Evolutionary conservation across 2,329 filamentous ascomycete species (phyloP).

Genomic region (Rachicladosporium sp.): DNA sequence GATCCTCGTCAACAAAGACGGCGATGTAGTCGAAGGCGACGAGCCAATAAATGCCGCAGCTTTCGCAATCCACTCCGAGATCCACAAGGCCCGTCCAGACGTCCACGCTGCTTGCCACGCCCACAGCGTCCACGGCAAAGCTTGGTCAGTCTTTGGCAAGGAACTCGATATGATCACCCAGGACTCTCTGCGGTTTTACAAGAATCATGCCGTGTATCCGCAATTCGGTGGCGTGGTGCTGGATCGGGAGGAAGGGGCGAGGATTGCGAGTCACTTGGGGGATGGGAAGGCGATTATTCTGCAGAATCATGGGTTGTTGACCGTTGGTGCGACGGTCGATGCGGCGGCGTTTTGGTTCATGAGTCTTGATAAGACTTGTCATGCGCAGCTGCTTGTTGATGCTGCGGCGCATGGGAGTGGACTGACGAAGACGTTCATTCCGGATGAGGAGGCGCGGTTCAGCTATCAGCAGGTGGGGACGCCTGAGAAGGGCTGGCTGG

Average conservation of each 20-base stretch:
- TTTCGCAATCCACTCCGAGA: conserved; percentile 34
- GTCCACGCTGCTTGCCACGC: conserved; percentile 33
- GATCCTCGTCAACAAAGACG: conserved; percentile 32
- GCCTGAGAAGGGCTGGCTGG: conserved; percentile 40
- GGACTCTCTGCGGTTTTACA: conserved; percentile 32
- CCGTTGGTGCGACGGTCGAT: conserved; percentile 29
- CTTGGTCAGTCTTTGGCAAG: conserved; percentile 34
- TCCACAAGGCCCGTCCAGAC: conserved; percentile 32
- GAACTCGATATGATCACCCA: conserved; percentile 35
- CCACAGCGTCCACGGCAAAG: conserved; percentile 36
- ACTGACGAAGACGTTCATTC: conserved; percentile 29
- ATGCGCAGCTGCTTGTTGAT: conserved; percentile 33
- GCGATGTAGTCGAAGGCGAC: conserved; percentile 31
- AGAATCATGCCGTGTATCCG: conserved; percentile 29
- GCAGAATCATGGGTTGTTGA: conserved; percentile 35
- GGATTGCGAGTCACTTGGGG: conserved; percentile 30
- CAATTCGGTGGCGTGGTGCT: conserved; percentile 37
- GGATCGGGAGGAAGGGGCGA: conserved; percentile 31
- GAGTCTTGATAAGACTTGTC: conserved; percentile 33
- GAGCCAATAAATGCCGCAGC: conserved; percentile 32
- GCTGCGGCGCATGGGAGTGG: conserved; percentile 28
- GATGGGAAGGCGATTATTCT: conserved; percentile 30
- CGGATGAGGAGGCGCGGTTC: conserved; percentile 28
- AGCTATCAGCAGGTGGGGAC: conserved; percentile 32
- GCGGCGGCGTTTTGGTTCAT: conserved; percentile 37